Base-by-base conservation (phyloP, 306 rosid species). In the Arachis stenosperma region DNA sequence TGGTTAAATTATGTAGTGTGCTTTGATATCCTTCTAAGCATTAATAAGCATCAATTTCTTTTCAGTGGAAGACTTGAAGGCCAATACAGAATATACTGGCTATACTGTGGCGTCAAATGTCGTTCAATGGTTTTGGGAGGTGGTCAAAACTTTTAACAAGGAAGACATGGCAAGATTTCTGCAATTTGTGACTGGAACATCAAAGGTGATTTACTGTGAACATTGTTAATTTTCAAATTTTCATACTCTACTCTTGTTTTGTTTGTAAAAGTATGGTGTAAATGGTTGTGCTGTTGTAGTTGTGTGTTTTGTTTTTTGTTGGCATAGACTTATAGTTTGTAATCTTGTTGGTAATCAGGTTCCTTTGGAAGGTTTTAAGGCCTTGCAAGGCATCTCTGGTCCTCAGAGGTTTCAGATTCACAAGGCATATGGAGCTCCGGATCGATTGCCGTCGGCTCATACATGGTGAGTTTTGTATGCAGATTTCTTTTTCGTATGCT, bases 51-150 rank as follows among this genome's bases (percentile, higher is more conserved):
- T 36, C 56, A 58, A 84, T 84, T 59, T 73, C 73, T 73, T 86
- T 77, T 44, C 82, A 95, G 99, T 95, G 96, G 98, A 92, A 64
- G 99, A 95, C 82, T 83, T 95, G 93, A 92, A 87, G 82, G 96
- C 86, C 74, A 95, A 92, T 72, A 55, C 98, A 0, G 98, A 90
- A 89, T 95, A 95, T 74, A 88, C 97, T 9, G 99, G 93, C 70
- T 95, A 91, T 72, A 90, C 97, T 14, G 95, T 88, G 67, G 98
- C 97, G 81, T 90, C 99, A 47, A 82, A 81, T 83, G 96, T 90
- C 77, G 90, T 92, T 76, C 91, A 90, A 73, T 95, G 98, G 99
- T 95, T 95, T 83, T 95, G 99, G 99, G 99, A 92, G 79, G 98
- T 87, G 61, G 97, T 95, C 60, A 90, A 84, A 78, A 59, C 88